Evolutionary conservation across 495 filamentous ascomycete species (phyloP).

Genomic region (Tetracladium marchalianum): DNA sequence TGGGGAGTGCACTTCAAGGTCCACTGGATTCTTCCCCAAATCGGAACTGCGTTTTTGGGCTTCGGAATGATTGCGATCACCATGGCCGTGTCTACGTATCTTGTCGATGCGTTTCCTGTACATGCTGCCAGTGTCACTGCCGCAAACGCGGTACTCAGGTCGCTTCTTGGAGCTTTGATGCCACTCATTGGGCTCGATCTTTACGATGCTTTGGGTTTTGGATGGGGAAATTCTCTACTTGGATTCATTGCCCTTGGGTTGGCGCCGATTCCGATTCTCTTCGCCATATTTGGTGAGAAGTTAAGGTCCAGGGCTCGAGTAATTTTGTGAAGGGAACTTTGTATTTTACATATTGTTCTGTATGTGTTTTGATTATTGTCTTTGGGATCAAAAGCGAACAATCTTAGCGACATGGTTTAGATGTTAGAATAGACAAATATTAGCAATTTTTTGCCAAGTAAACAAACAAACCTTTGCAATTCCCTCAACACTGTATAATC

Average conservation of each 20-base stretch:
- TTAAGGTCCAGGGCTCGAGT: no score
- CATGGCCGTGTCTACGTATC: conserved; percentile 35
- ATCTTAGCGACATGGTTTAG: no score
- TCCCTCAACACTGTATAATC: no score
- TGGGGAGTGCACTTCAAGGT: conserved; percentile 53
- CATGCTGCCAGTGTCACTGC: conserved; percentile 27
- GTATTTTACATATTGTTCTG: no score
- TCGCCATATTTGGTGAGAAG: no score
- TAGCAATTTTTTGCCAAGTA: no score
- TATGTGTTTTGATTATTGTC: no score
- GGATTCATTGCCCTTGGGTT: conserved; percentile 11
- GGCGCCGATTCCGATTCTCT: neutral
- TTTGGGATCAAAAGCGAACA: no score
- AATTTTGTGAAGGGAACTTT: no score
- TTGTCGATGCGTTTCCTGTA: conserved; percentile 43
- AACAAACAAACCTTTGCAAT: no score
- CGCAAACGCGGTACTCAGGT: conserved; percentile 23
- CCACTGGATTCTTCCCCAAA: conserved; percentile 68
- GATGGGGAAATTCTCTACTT: conserved; percentile 6
- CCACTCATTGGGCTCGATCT: conserved; percentile 23
- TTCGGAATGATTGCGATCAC: conserved; percentile 48
- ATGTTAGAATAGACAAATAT: no score
- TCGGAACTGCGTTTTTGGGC: conserved; percentile 51
- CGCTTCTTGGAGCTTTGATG: conserved; percentile 20
- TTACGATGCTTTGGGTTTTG: conserved; percentile 23